phyloP scores from a whole-genome alignment of 768 basidiomycete genomes.

The Polyporus arcularius region DNA sequence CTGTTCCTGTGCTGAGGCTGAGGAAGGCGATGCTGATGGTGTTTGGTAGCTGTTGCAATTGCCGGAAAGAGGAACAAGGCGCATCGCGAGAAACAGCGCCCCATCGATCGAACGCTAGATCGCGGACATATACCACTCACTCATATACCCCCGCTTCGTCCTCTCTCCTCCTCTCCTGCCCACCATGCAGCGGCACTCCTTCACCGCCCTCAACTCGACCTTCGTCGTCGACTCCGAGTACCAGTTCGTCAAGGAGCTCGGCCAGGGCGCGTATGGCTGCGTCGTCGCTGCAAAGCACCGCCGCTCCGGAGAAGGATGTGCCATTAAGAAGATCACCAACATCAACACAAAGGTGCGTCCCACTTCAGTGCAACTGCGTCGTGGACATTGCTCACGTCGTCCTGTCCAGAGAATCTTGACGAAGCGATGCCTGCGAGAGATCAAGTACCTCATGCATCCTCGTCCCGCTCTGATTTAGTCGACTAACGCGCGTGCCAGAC shows the following conservation, averaged over 20 bases:
- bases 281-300: constrained; percentile 86
- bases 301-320: constrained; percentile 83
- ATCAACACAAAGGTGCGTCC: constrained; percentile 79
- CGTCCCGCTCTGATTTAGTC: background rate
- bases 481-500: constrained; percentile 43
- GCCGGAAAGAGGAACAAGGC: too few species aligned
- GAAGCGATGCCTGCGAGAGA: constrained; percentile 94
- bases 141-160: background rate
- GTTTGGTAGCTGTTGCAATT: too few species aligned
- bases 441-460: constrained; percentile 57
- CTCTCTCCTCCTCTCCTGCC: constrained; percentile 1
- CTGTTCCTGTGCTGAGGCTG: too few species aligned
- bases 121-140: background rate
- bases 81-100: constrained; percentile 4
- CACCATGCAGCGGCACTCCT: constrained; percentile 72
- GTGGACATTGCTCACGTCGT: background rate
- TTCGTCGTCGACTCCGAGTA: constrained; percentile 90
- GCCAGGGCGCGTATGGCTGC: constrained; percentile 93
- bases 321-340: constrained; percentile 96
- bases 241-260: constrained; percentile 94
- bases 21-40: too few species aligned
- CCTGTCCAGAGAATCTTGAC: constrained; percentile 83
- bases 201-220: constrained; percentile 81
- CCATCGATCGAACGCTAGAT: constrained; percentile 8
- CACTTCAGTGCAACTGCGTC: background rate